Evolutionary conservation across 331 rosid species (phyloP), one percentile per base, ranked within the genome.

Genomic region (Acacia concinna): DNA sequence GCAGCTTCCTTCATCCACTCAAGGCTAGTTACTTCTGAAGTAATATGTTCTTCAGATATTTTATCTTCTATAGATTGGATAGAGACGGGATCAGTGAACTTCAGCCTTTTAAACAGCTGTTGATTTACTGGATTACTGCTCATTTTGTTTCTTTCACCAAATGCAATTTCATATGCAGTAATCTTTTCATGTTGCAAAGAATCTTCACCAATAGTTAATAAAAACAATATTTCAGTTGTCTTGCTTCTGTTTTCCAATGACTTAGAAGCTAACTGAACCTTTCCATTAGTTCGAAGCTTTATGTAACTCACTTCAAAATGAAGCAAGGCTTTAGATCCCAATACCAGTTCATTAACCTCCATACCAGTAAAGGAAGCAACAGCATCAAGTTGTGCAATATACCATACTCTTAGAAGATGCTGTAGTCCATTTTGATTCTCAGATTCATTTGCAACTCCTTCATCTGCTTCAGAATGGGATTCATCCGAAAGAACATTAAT

Each of bases 1-100:
- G 89, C 88, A 83, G 88, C 41, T 74, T 84, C 84, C 76, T 88
- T 93, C 92, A 87, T 89, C 97, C 94, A 92, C 80, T 89, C 89
- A 80, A 95, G 89, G 74, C 85, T 86, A 82, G 94, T 86, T 85
- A 87, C 65, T 87, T 92, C 88, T 81, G 90, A 84, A 84, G 57
- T 79, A 63, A 79, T 30, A 17, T 65, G 82, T 71, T 83, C 84
- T 69, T 80, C 88, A 47, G 82, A 79, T 54, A 78, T 71, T 72
- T 80, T 88, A 73, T 92, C 91, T 83, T 88, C 87, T 63, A 77
- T 82, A 76, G 88, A 82, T 74, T 73, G 65, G 77, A 91, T 73
- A 82, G 91, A 83, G 38, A 90, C 82, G n/a, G 97, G 97, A 64
- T 88, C 93, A 32, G 89, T 87, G 72, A 84, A 54, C 64, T 82